Conservation (phyloP, 2,329 filamentous ascomycete species). For the Aspergillus awamori region DNA sequence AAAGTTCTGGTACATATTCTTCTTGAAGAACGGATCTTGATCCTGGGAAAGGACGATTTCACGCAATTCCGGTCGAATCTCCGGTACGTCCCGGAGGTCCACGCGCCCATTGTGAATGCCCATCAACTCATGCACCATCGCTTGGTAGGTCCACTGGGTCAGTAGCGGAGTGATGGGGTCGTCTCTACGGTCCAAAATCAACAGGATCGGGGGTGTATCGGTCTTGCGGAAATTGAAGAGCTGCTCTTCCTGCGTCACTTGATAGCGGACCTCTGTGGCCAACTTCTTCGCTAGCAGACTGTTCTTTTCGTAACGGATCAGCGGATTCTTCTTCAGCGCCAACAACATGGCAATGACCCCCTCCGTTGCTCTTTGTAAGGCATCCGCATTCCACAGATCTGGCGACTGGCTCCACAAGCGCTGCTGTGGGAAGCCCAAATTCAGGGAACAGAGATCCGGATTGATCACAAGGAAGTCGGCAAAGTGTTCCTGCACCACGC, state of each 20-base stretch:
- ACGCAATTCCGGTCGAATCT: conserved; percentile 81
- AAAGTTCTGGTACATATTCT: conserved; percentile 99
- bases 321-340: conserved; percentile 91
- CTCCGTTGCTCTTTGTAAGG: conserved; percentile 82
- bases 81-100: conserved; percentile 79
- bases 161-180: conserved; percentile 93
- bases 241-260: conserved; percentile 93
- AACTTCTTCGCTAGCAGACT: conserved; percentile 90
- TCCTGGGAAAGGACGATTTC: conserved; percentile 96
- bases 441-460: conserved; percentile 84
- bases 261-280: conserved; percentile 87
- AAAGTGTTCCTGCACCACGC: conserved; percentile 91
- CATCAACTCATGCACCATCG: conserved; percentile 97
- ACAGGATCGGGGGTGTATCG: conserved; percentile 89
- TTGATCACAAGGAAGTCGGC: conserved; percentile 96
- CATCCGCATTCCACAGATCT: conserved; percentile 88
- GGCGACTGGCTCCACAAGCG: conserved; percentile 79
- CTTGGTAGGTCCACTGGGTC: conserved; percentile 98
- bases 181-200: conserved; percentile 87
- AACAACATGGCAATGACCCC: conserved; percentile 82
- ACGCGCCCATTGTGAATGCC: conserved; percentile 96
- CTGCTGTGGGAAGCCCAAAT: conserved; percentile 70
- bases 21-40: conserved; percentile 98
- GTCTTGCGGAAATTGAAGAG: conserved; percentile 94
- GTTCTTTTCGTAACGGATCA: conserved; percentile 91